Evolutionary conservation across 371 early-diverging fungal species (phyloP).

Genomic region (Chytridium lagenaria): DNA sequence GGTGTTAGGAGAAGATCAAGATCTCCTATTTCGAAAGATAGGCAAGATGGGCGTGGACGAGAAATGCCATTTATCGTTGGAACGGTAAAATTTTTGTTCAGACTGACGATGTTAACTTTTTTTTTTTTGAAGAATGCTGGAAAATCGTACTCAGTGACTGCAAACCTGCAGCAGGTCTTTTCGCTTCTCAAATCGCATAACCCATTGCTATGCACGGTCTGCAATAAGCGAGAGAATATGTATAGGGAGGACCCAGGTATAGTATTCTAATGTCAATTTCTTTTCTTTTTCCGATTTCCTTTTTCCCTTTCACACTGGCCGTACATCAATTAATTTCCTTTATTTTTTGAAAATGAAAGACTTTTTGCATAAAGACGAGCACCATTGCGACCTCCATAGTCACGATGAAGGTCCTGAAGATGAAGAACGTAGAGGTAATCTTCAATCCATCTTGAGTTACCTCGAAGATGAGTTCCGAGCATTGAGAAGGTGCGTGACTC

Average conservation of each 20-base stretch:
- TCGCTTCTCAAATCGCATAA: conserved; percentile 58
- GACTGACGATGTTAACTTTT: background rate
- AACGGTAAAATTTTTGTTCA: conserved; percentile 36
- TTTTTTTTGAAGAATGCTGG: conserved; percentile 39
- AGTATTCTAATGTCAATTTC: too few species aligned
- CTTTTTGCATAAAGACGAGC: too few species aligned
- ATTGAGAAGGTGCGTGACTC: conserved; percentile 34
- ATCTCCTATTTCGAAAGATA: background rate
- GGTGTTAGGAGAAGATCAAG: conserved; percentile 5
- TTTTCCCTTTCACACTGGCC: too few species aligned
- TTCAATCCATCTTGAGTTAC: conserved; percentile 37
- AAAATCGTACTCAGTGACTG: conserved; percentile 61
- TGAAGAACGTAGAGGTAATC: conserved; percentile 24
- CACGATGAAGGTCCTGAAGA: background rate
- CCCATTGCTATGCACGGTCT: conserved; percentile 57
- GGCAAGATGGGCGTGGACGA: conserved; percentile 22
- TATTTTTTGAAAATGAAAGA: too few species aligned
- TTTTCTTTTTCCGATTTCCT: too few species aligned
- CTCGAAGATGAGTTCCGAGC: conserved; percentile 45
- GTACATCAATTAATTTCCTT: too few species aligned
- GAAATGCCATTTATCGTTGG: conserved; percentile 62
- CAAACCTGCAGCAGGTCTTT: conserved; percentile 59
- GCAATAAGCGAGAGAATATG: conserved; percentile 36
- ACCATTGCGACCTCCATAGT: too few species aligned
- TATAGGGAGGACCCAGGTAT: too few species aligned